phyloP scores from a whole-genome alignment of 345 rosid genomes.

The Mallotus nudiflorus region DNA sequence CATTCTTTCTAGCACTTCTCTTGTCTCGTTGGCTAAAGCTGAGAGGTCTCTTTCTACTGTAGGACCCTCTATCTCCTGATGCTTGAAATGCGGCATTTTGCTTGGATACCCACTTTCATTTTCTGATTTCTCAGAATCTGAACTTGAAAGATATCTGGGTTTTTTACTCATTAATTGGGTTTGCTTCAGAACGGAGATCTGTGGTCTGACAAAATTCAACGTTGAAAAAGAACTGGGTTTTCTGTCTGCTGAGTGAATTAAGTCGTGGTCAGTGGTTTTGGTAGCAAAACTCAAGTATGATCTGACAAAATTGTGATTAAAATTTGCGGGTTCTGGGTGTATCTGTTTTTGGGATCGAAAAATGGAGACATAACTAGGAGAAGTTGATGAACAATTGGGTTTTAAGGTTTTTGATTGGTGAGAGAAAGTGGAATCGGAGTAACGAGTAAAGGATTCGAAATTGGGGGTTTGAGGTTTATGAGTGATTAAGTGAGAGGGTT shows the following conservation, averaged over 20 bases:
- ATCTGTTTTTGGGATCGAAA: neutral
- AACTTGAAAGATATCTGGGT: slow-evolving; percentile 47
- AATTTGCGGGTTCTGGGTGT: slow-evolving; percentile 1
- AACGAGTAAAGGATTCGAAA: neutral
- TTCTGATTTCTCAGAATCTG: slow-evolving; percentile 30
- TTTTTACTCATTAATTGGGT: slow-evolving; percentile 23
- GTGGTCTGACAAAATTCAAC: neutral
- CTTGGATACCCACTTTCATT: slow-evolving; percentile 36
- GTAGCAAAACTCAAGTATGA: neutral
- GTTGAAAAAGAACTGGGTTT: neutral
- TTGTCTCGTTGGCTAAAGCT: slow-evolving; percentile 72
- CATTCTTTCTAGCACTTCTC: slow-evolving; percentile 63
- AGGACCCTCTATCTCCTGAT: slow-evolving; percentile 94
- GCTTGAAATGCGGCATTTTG: slow-evolving; percentile 65
- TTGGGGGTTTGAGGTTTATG: neutral
- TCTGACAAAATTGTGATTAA: neutral
- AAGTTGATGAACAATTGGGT: neutral
- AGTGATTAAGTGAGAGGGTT: slow-evolving; percentile 1
- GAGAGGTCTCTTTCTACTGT: slow-evolving; percentile 88
- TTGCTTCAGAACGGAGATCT: neutral
- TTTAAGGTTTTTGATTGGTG: neutral
- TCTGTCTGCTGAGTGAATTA: neutral
- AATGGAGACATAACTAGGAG: neutral
- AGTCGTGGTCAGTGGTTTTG: neutral
- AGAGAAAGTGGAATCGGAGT: neutral